These are phyloP conservation scores for Kodamaea laetipori DNA, from an alignment of 805 yeast species.

Conservation along the genomic window DNA sequence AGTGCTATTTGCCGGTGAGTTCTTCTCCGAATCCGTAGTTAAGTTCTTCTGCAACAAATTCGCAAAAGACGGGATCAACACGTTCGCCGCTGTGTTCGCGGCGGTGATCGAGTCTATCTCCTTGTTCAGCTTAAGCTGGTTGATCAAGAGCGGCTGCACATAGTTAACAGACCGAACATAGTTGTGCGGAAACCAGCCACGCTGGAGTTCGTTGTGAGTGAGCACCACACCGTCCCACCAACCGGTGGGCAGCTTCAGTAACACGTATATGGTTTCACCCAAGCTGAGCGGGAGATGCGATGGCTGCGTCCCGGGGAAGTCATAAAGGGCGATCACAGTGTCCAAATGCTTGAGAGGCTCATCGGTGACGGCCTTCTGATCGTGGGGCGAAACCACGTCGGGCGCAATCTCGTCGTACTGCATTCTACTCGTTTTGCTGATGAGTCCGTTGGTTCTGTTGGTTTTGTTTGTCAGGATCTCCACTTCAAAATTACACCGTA, in stretches of 20 bases:
- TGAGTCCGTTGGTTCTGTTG: too few species aligned
- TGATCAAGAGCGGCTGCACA: slow-evolving; percentile 39
- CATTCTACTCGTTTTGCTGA: neutral
- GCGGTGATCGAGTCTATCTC: slow-evolving; percentile 47
- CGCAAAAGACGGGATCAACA: slow-evolving; percentile 44
- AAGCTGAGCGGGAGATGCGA: slow-evolving; percentile 53
- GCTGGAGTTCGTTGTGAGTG: slow-evolving; percentile 40
- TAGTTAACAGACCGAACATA: slow-evolving; percentile 53
- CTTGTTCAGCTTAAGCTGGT: slow-evolving; percentile 39
- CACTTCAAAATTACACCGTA: too few species aligned
- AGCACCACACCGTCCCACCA: slow-evolving; percentile 85
- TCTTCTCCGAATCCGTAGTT: slow-evolving; percentile 32
- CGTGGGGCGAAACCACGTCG: slow-evolving; percentile 37
- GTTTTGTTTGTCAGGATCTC: too few species aligned
- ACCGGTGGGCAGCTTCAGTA: slow-evolving; percentile 61
- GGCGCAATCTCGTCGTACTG: slow-evolving; percentile 40
- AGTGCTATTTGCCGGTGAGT: slow-evolving; percentile 34
- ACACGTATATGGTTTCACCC: slow-evolving; percentile 74
- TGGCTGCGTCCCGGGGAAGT: slow-evolving; percentile 54
- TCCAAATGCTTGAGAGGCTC: slow-evolving; percentile 47
- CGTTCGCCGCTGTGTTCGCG: slow-evolving; percentile 50
- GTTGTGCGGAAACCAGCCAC: slow-evolving; percentile 88
- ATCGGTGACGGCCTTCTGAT: slow-evolving; percentile 20
- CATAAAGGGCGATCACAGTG: slow-evolving; percentile 60
- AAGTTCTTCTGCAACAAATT: slow-evolving; percentile 38